Percentiles rank a stretch among this genome's conserved stretches.
Conservation (phyloP, 2,329 filamentous ascomycete genomes). For the Alternaria triticimaculans region DNA sequence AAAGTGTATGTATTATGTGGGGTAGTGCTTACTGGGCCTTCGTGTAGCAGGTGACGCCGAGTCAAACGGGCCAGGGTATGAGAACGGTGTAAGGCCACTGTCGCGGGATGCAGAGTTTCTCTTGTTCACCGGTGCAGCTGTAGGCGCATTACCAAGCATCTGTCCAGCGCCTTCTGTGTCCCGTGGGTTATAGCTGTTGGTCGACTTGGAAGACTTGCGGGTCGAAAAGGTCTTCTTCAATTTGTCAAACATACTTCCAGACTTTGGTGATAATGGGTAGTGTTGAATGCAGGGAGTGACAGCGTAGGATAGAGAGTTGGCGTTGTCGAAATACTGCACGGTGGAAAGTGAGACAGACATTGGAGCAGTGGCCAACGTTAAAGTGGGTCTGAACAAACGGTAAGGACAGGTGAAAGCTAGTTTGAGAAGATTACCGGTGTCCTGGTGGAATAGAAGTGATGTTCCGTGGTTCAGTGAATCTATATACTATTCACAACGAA, state of each 20-base stretch:
- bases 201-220: constrained; percentile 16
- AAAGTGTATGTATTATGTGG: not conserved
- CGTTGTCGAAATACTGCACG: not conserved
- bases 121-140: constrained; percentile 4
- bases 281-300: constrained; percentile 1
- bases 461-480: not conserved
- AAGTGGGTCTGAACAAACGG: constrained; percentile 3
- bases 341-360: constrained; percentile 22
- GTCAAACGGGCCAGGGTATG: constrained; percentile 25
- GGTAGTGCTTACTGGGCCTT: constrained; percentile 45
- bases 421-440: not conserved
- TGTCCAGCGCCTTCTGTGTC: constrained; percentile 6
- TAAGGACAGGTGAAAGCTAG: constrained; percentile 1
- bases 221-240: constrained; percentile 24
- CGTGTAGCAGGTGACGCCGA: constrained; percentile 43
- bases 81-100: constrained; percentile 24
- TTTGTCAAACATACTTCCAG: constrained; percentile 16
- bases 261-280: constrained; percentile 3
- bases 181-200: constrained; percentile 6
- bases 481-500: not conserved
- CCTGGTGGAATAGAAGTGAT: not conserved
- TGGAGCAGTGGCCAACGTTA: constrained; percentile 3
- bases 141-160: not conserved
- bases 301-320: constrained; percentile 1
- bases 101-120: constrained; percentile 18